phyloP scores from a whole-genome alignment of 495 filamentous ascomycete genomes.

The Xylaria castorea region DNA sequence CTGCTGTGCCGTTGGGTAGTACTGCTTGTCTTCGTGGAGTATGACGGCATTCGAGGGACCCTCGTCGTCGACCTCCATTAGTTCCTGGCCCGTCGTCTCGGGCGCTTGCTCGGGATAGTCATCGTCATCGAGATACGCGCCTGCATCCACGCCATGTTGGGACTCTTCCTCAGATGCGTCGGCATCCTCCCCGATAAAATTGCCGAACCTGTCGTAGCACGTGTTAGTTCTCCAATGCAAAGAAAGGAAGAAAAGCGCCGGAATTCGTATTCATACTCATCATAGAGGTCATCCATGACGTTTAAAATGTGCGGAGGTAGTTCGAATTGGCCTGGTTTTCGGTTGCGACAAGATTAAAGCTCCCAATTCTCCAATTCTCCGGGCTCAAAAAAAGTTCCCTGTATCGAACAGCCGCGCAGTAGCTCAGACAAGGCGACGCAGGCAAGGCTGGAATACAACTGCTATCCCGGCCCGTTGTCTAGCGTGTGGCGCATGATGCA shows the following conservation, averaged over 20 bases:
- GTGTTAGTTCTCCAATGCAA: constrained; percentile 25
- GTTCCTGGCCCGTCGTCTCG: constrained; percentile 72
- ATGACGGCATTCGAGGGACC: constrained; percentile 97
- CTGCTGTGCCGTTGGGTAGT: constrained; percentile 95
- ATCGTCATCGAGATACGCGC: constrained; percentile 78
- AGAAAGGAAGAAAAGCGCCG: not conserved
- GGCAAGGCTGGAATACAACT: constrained; percentile 8
- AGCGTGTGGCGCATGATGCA: constrained; percentile 7
- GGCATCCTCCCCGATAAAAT: constrained; percentile 88
- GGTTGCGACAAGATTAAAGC: constrained; percentile 29
- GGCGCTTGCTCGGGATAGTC: constrained; percentile 68
- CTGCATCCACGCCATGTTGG: constrained; percentile 72
- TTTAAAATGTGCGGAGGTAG: constrained; percentile 22
- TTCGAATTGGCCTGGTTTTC: constrained; percentile 26
- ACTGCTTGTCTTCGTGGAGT: constrained; percentile 98
- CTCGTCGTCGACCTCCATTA: constrained; percentile 95
- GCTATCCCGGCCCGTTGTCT: constrained; percentile 7
- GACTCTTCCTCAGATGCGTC: constrained; percentile 88
- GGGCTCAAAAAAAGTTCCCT: constrained; percentile 31
- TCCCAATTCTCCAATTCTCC: constrained; percentile 21
- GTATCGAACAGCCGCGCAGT: constrained; percentile 9
- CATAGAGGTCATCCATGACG: constrained; percentile 82
- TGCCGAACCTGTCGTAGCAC: constrained; percentile 79
- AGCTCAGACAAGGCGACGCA: constrained; percentile 15
- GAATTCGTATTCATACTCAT: constrained; percentile 65